These are phyloP conservation scores for Dictyostelium intermedium DNA, from an alignment of 78 protist species.

Conservation along the genomic window DNA sequence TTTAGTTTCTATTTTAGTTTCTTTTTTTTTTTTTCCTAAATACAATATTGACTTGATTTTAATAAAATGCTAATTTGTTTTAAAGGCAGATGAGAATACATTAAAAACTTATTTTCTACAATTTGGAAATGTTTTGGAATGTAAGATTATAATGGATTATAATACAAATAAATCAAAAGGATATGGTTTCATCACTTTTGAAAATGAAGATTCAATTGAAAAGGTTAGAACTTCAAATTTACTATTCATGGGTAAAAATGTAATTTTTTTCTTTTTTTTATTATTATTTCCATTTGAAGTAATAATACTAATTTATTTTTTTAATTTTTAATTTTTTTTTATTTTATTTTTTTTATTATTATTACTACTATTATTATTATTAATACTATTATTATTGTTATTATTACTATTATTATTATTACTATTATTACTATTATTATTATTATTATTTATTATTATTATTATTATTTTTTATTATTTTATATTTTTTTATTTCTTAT, in stretches of 20 bases:
- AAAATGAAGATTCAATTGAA: slow-evolving; percentile 22
- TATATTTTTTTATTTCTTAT: neutral
- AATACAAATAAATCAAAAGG: slow-evolving; percentile 66
- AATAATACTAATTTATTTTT: neutral
- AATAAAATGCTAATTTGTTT: neutral
- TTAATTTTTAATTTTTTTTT: neutral
- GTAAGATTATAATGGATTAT: slow-evolving; percentile 60
- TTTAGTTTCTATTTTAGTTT: too few relatives aligned
- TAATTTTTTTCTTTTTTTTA: neutral
- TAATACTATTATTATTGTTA: too few relatives aligned
- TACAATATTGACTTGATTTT: too few relatives aligned
- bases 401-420: too few relatives aligned
- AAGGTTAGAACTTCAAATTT: slow-evolving; percentile 30
- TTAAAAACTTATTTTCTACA: neutral
- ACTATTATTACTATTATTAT: too few relatives aligned
- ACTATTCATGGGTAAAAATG: slow-evolving; percentile 65
- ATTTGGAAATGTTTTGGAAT: slow-evolving; percentile 49
- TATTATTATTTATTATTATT: too few relatives aligned
- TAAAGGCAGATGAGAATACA: slow-evolving; percentile 48
- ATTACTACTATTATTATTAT: too few relatives aligned
- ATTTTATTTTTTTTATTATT: neutral
- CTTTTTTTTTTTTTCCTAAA: too few relatives aligned
- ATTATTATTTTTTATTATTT: neutral
- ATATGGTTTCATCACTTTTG: slow-evolving; percentile 62
- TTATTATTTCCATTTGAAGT: neutral